Base-by-base conservation (phyloP, 352 stramenopile genomes). In the Globisporangium paroecandrum region DNA sequence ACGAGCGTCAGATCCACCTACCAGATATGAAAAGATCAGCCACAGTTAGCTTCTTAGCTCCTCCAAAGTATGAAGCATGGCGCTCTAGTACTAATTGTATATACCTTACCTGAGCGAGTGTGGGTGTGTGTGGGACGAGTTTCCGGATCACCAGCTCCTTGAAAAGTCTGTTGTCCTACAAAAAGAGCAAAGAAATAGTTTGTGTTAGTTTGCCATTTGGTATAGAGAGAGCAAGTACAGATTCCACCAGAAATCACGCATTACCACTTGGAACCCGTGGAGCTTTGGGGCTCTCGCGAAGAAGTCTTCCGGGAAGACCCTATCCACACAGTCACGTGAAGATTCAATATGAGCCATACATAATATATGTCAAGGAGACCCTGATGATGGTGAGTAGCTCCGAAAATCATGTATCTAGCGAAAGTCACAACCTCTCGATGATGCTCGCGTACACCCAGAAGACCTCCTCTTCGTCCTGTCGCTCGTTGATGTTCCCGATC, bases 381-480 rank as follows among this genome's bases (percentile, higher is more conserved):
- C 36, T 43, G 41, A 49, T 18, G 41, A 49, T n/a, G 15, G 4
- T 18, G 15, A 7, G 41, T 49, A 4, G 0, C n/a, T 20, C 38
- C 41, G 15, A 6, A 2, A 18, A 22, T 4, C 41, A 49, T 49
- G 15, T 15, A 18, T 18, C 6, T 18, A n/a, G 7, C 5, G 3
- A 49, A 49, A n/a, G 29, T 25, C 88, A 4, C 36, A 43, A 43
- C 79, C 78, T 75, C 66, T 93, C 85, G 20, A 93, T 79, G 64
- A 93, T 66, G 57, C 74, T 83, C 12, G 78, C 74, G 51, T 93
- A 93, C 58, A 93, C 81, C 85, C 85, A 93, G 58, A 93, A 93
- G 27, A 75, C 70, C 15, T 84, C 64, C 51, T 91, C 82, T 64
- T 89, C 85, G 56, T 84, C 72, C 34, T 77, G 63, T 3, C 62